Conservation (phyloP, 768 basidiomycete species). For the Pholiota microspora region DNA sequence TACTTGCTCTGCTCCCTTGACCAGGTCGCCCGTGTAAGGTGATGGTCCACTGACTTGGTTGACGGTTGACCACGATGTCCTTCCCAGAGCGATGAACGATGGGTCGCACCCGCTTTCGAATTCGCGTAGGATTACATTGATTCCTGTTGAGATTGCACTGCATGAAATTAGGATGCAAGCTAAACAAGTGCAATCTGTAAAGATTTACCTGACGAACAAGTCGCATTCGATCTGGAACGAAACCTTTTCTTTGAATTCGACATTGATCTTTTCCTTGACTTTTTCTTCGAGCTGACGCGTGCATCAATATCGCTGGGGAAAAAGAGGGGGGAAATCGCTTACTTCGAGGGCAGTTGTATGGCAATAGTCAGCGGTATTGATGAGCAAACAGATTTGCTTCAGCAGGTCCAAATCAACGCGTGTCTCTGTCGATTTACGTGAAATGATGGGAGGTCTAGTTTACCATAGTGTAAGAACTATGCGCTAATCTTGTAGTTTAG, state of each 20-base stretch:
- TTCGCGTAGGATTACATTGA: constrained; percentile 77
- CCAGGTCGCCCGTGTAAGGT: constrained; percentile 74
- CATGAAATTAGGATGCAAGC: neutral
- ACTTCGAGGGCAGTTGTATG: constrained; percentile 89
- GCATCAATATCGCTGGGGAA: neutral
- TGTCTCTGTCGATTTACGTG: constrained; percentile 75
- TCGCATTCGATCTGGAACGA: constrained; percentile 86
- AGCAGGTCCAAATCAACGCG: constrained; percentile 76
- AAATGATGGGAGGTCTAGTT: constrained; percentile 36
- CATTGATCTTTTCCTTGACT: constrained; percentile 77
- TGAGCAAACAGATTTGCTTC: constrained; percentile 80
- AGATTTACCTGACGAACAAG: constrained; percentile 74
- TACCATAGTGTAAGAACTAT: neutral
- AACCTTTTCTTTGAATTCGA: constrained; percentile 74
- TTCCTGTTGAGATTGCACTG: constrained; percentile 84
- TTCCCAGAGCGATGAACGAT: constrained; percentile 71
- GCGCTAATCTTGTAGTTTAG: no score
- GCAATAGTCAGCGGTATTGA: constrained; percentile 98
- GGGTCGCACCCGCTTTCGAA: constrained; percentile 84
- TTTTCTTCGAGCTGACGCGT: constrained; percentile 81
- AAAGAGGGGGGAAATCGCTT: constrained; percentile 11
- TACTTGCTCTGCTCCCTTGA: constrained; percentile 71
- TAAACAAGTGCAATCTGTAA: neutral
- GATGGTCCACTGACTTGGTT: constrained; percentile 89
- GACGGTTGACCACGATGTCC: constrained; percentile 73